Evolutionary conservation across 441 rosid species (phyloP), one percentile per base, ranked within the genome.

Genomic region (Mallotus japonicus): DNA sequence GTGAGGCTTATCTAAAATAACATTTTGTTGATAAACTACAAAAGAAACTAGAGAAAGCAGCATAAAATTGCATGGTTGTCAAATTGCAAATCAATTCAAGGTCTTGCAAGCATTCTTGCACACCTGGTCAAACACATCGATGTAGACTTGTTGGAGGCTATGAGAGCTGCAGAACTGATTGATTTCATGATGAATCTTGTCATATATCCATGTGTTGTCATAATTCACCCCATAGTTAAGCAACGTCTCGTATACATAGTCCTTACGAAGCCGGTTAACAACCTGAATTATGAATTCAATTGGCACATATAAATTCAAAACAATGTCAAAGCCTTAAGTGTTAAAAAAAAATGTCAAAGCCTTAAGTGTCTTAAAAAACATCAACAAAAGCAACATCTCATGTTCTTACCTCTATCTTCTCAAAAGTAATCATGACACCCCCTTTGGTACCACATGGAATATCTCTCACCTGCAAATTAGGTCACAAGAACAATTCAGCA

Each of bases 371-470:
- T 53, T 28, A 20, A 46, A 20, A 46, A 28, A 19, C 51, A 56
- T 37, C 8, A 68, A 34, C n/a, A 5, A 58, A 6, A 50, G 17
- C 12, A 62, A 5, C 17, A 69, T 34, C 44, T 46, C 15, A 64
- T 54, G 66, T 14, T 40, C 82, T 75, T 75, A 88, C 97, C 88
- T 92, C 95, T 67, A 94, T 92, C 85, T 94, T 94, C 85, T 85
- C 96, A 73, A 94, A 94, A 80, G 78, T 86, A 76, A 92, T 92
- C 97, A 94, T 85, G 16, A 94, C 97, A 76, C 97, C 98, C 65
- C 98, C 97, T 85, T 94, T 94, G 19, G 98, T 94, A 64, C 98
- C 97, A 75, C 98, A 94, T 9, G 98, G 98, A 78, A 94, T 94
- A 75, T 92, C 92, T 80, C 84, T 92, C 70, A 94, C 98, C 97